Conservation (phyloP, 2,329 filamentous ascomycete species). For the Talaromyces verruculosus region DNA sequence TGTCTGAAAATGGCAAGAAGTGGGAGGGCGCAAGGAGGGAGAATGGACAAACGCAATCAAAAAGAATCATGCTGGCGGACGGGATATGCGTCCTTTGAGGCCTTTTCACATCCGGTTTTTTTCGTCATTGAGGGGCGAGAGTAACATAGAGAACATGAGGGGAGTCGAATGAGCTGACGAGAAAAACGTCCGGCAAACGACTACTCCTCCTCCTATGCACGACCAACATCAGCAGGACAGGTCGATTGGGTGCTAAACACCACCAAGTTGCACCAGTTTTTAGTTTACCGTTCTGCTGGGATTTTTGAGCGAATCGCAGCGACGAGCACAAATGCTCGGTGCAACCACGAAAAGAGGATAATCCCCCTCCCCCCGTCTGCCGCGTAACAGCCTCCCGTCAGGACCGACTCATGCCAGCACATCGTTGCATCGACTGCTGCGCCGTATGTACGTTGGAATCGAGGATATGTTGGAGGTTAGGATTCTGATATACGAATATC, state of each 20-base stretch:
- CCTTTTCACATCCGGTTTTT: constrained; percentile 21
- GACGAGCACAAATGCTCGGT: constrained; percentile 15
- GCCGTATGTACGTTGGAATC: constrained; percentile 9
- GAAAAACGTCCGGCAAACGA: constrained; percentile 13
- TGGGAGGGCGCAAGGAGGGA: constrained; percentile 10
- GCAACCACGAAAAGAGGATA: constrained; percentile 19
- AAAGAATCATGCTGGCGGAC: constrained; percentile 13
- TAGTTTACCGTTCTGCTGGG: constrained; percentile 24
- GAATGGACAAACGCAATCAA: constrained; percentile 7
- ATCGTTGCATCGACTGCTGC: constrained; percentile 26
- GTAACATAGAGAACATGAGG: constrained; percentile 21
- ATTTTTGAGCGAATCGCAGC: constrained; percentile 23
- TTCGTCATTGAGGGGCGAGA: constrained; percentile 19
- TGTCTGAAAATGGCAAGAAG: constrained; percentile 3
- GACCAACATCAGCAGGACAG: constrained; percentile 23
- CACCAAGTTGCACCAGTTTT: constrained; percentile 21
- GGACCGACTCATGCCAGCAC: constrained; percentile 28
- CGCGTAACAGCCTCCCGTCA: constrained; percentile 22
- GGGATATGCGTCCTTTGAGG: constrained; percentile 17
- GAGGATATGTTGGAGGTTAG: not conserved
- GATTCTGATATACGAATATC: not conserved
- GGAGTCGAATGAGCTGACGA: constrained; percentile 21
- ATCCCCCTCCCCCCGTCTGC: constrained; percentile 23
- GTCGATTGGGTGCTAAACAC: constrained; percentile 20
- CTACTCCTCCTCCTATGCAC: constrained; percentile 14